phyloP scores from a whole-genome alignment of 306 rosid genomes.

The Quercus agrifolia region DNA sequence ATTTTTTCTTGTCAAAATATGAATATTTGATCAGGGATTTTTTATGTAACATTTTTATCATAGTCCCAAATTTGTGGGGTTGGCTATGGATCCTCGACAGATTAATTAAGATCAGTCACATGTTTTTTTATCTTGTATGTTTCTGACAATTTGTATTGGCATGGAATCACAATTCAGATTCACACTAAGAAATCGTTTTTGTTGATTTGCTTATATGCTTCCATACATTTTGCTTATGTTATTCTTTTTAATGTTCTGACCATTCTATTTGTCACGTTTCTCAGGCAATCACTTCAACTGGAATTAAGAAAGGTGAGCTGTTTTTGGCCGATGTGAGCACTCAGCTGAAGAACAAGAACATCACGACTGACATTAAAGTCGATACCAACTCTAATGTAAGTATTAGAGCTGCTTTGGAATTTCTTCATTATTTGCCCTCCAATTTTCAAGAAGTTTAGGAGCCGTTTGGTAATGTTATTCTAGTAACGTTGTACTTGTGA shows the following conservation, averaged over 20 bases:
- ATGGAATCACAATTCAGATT: background rate
- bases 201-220: background rate
- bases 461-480: too few species aligned
- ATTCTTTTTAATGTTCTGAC: slow-evolving; percentile 3
- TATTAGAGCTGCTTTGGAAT: background rate
- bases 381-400: slow-evolving; percentile 87
- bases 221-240: background rate
- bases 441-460: background rate
- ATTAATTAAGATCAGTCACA: too few species aligned
- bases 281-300: slow-evolving; percentile 82
- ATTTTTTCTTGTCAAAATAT: background rate
- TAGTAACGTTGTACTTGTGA: too few species aligned
- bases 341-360: slow-evolving; percentile 86
- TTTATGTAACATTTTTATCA: background rate
- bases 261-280: slow-evolving; percentile 1
- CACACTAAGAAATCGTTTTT: background rate
- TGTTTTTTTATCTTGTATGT: background rate
- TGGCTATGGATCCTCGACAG: too few species aligned
- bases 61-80: too few species aligned
- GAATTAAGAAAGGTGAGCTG: slow-evolving; percentile 71
- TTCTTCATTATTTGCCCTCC: background rate
- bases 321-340: slow-evolving; percentile 73
- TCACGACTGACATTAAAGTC: slow-evolving; percentile 87
- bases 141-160: background rate
- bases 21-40: background rate